A percentile compares a stretch with the other conserved stretches of the same genome.
phyloP scores from a whole-genome alignment of 495 filamentous ascomycete genomes.

The Glonium stellatum region DNA sequence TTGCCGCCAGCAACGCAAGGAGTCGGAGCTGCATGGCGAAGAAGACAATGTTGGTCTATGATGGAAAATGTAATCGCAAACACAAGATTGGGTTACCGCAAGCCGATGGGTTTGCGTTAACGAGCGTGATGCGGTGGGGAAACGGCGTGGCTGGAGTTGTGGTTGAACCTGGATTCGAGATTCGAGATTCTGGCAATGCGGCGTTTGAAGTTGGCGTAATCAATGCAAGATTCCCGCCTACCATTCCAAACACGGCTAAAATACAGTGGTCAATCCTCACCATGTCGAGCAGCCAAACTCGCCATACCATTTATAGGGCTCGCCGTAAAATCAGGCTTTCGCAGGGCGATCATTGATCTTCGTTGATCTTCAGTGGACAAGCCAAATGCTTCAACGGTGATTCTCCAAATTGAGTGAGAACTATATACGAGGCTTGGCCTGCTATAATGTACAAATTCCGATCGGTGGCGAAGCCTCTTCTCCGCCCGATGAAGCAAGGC shows the following conservation, averaged over 20 bases:
- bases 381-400: no score
- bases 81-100: no score
- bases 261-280: no score
- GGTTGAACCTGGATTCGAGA: background rate
- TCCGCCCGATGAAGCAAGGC: background rate
- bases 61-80: background rate
- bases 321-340: no score
- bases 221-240: no score
- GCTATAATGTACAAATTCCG: background rate
- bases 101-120: no score
- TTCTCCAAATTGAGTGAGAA: no score
- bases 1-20: conserved; percentile 39
- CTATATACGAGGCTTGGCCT: background rate
- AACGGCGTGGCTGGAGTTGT: background rate
- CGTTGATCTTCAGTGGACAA: no score
- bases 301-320: no score
- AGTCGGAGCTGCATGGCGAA: conserved; percentile 33
- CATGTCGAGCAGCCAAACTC: no score
- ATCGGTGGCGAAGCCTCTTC: background rate
- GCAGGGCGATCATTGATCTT: no score
- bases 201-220: background rate
- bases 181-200: background rate
- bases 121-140: background rate
- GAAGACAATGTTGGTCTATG: background rate
- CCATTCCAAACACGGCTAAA: no score